A percentile compares a stretch with the other conserved stretches of the same genome.
These are phyloP conservation scores for Septoria petroselini DNA, from an alignment of 2,329 filamentous ascomycete genomes.

Conservation along the genomic window DNA sequence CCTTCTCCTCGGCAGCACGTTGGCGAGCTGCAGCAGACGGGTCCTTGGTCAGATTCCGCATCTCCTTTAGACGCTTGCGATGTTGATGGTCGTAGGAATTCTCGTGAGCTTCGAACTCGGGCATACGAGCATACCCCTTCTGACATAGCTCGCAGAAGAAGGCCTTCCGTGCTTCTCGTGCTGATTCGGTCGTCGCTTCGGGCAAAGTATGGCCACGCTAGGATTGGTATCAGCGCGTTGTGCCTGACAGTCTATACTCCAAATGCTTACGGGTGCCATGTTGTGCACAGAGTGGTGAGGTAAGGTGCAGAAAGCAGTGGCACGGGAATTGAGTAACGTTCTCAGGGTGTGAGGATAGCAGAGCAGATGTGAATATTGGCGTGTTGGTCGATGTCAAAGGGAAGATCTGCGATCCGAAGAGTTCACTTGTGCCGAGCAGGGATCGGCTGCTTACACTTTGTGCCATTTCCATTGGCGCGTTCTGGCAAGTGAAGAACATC, in stretches of 20 bases:
- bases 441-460: conserved; percentile 10
- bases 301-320: background rate
- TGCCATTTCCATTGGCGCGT: conserved; percentile 1
- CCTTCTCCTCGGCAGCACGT: conserved; percentile 54
- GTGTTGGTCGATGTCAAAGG: too few relatives aligned
- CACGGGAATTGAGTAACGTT: too few relatives aligned
- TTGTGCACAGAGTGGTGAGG: background rate
- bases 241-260: background rate
- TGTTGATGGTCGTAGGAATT: conserved; percentile 94
- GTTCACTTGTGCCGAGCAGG: background rate
- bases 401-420: background rate
- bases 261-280: conserved; percentile 11
- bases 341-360: too few relatives aligned
- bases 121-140: conserved; percentile 92
- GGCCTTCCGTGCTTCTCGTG: conserved; percentile 71
- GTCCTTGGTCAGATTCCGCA: conserved; percentile 78
- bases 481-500: conserved; percentile 17
- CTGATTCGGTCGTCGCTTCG: conserved; percentile 53
- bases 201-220: conserved; percentile 35
- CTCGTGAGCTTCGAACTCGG: conserved; percentile 93
- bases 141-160: conserved; percentile 86
- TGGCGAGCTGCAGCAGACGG: conserved; percentile 63
- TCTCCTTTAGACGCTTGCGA: conserved; percentile 78
- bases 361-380: too few relatives aligned
- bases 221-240: conserved; percentile 6